Evolutionary conservation across 2,329 filamentous ascomycete species (phyloP), one percentile per base, ranked within the genome.

Genomic region (Trichothecium roseum): DNA sequence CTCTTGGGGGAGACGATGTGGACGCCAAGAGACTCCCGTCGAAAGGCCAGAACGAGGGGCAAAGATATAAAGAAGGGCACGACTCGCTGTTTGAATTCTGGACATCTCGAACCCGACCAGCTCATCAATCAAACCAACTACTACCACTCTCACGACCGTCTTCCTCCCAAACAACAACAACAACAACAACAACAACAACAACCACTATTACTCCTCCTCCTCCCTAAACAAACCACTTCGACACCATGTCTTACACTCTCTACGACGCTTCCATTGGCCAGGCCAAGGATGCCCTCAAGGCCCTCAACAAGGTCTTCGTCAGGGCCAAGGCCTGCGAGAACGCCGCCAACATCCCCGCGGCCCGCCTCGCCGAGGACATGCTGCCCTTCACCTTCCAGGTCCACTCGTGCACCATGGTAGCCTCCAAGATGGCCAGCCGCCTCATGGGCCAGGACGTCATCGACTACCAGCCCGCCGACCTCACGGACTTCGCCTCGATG

Each of bases 311-410:
- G 36, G 47, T 67, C 43, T 49, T 66, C 38, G 49, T 51, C 22
- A 58, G 60, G 50, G 57, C 50, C 35, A 54, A 58, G 37, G 39
- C 46, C 3, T 49, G 52, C 26, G 45, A 59, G 42, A 49, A 50
- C 17, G 47, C 51, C 22, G 50, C 51, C 32, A 46, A 45, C 10
- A 41, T 65, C 36, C 39, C 54, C 35, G 38, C 46, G 4, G 52
- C 55, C 22, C 52, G 52, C 28, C 47, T 68, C 24, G 36, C 46
- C 41, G 46, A 52, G 3, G 62, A 67, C 53, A 68, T 68, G 65
- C 52, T 57, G 8, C 56, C 60, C 34, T 47, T 68, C 26, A 49
- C 39, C 44, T 58, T 61, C 50, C 65, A 69, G 47, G 48, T 66
- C 37, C 39, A 42, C 42, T 45, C 56, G 38, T 43, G 46, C 28